Conservation (phyloP, 257 asterid genomes). For the Primulina huaijiensis region DNA sequence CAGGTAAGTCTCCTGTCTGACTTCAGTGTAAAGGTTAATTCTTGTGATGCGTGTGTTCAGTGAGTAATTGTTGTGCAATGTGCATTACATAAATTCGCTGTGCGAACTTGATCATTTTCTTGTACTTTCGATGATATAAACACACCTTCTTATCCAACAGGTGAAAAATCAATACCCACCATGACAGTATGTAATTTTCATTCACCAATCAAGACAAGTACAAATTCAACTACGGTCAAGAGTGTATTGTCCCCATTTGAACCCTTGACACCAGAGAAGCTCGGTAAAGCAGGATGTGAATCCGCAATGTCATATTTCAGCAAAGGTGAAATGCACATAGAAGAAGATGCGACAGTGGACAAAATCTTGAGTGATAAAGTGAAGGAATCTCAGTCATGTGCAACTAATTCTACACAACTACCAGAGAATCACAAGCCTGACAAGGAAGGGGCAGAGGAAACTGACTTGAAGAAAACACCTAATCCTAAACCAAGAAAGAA, state of each 20-base stretch:
- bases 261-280: constrained; percentile 65
- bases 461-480: constrained; percentile 55
- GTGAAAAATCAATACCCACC: constrained; percentile 37
- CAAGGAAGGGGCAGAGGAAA: constrained; percentile 54
- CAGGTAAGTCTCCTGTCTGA: constrained; percentile 29
- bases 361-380: constrained; percentile 26
- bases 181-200: constrained; percentile 46
- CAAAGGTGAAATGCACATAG: constrained; percentile 25
- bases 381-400: constrained; percentile 31
- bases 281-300: constrained; percentile 29
- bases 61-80: not conserved
- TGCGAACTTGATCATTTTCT: not conserved
- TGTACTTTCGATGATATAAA: constrained; percentile 24
- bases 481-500: constrained; percentile 64
- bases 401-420: constrained; percentile 35
- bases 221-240: constrained; percentile 36
- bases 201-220: constrained; percentile 32
- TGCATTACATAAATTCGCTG: not conserved
- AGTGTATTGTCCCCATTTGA: constrained; percentile 36
- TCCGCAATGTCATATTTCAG: constrained; percentile 21
- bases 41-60: not conserved
- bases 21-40: not conserved
- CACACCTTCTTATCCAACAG: constrained; percentile 37
- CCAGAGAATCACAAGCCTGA: constrained; percentile 76
- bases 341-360: constrained; percentile 22